Base-by-base conservation (phyloP, 1,284 basidiomycete species). In the Naganishia sp. region DNA sequence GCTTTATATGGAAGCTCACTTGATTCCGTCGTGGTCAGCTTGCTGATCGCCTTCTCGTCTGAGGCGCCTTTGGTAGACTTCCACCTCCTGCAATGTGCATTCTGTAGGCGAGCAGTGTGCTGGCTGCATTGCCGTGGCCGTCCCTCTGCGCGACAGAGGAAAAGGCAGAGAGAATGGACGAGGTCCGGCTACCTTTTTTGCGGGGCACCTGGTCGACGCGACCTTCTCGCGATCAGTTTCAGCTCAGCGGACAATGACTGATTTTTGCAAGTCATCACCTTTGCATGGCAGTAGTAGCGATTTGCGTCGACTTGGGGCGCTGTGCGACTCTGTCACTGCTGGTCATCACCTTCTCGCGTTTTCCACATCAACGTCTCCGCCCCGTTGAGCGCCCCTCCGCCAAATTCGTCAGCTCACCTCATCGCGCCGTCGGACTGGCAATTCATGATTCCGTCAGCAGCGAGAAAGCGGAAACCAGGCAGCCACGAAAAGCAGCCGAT, bases 111-210 rank as follows among this genome's bases (percentile, higher is more conserved):
- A 39, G 36, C 36, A 39, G 6, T 39, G 36, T 39, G 36, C 4
- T 13, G 36, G 36, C 36, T 13, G 10, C 13, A 10, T 9, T 39
- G 36, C 36, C 36, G 36, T 39, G 36, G 36, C 36, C 13, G 9
- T 13, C 0, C 13, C 36, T 9, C 7, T 13, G 6, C 36, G 2
- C 36, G 36, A 13, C 36, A 39, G 36, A 13, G 36, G 36, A 39
- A 39, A 39, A 39, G 36, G 36, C 36, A 39, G 36, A 39, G 36
- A n/a, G 48, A 49, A 15, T 49, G 21, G 6, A 23, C 21, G 25
- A 25, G 11, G 48, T 54, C 39, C 55, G 55, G 55, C 42, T 44
- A 56, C 55, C 55, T 56, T 55, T 39, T 45, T 21, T 56, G 55
- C 42, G 55, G 55, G n/a, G 55, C 55, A 28, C 53, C 53, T 28